These are phyloP conservation scores for Osmanthus fragrans DNA, from an alignment of 257 asterid genomes.

Conservation along the genomic window DNA sequence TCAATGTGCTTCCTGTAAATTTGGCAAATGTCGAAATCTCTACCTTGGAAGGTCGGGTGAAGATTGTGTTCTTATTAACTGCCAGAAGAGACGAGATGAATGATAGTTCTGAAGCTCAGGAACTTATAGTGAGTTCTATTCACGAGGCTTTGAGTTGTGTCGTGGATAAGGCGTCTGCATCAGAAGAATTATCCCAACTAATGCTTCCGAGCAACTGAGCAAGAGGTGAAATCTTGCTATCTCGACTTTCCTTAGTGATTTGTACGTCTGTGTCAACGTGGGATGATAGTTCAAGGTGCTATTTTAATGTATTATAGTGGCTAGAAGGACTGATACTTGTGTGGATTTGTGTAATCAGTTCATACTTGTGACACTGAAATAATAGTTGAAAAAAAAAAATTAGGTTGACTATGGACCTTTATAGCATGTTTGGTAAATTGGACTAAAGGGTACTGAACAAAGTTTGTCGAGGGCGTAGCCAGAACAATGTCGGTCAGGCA, in stretches of 20 bases:
- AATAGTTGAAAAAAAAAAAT: not conserved
- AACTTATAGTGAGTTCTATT: slow-evolving; percentile 31
- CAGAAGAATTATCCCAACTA: slow-evolving; percentile 46
- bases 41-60: slow-evolving; percentile 65
- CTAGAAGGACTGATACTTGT: not conserved
- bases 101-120: slow-evolving; percentile 13
- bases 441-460: not conserved
- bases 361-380: not conserved
- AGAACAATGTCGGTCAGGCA: too few relatives aligned
- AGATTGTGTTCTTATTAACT: slow-evolving; percentile 50
- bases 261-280: not conserved
- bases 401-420: not conserved
- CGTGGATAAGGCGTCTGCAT: slow-evolving; percentile 61
- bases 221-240: slow-evolving; percentile 54
- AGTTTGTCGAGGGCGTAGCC: too few relatives aligned
- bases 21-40: slow-evolving; percentile 65
- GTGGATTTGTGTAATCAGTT: not conserved
- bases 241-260: slow-evolving; percentile 13
- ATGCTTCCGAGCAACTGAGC: slow-evolving; percentile 34
- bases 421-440: not conserved
- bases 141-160: slow-evolving; percentile 47
- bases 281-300: not conserved
- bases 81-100: slow-evolving; percentile 7
- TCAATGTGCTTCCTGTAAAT: slow-evolving; percentile 39
- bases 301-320: not conserved